phyloP scores from a whole-genome alignment of 441 rosid genomes.

The Pelargonium cotyledonis region DNA sequence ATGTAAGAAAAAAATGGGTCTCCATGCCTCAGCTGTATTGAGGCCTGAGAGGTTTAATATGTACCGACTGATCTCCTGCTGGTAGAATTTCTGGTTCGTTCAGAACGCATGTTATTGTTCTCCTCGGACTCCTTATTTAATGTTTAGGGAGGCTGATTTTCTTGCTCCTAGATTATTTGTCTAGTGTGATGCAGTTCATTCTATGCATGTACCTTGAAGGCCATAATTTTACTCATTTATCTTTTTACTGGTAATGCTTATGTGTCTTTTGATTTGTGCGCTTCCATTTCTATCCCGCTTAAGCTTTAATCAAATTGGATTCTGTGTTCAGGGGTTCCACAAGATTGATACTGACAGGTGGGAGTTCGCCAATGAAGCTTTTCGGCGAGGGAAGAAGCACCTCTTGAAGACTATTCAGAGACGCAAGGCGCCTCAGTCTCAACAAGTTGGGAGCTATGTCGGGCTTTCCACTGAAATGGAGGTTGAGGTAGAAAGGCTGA shows the following conservation, averaged over 20 bases:
- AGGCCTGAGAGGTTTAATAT: background rate
- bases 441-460: slow-evolving; percentile 38
- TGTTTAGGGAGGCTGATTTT: too few relatives aligned
- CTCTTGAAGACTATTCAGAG: slow-evolving; percentile 74
- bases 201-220: background rate
- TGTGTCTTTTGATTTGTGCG: background rate
- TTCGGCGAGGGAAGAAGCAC: slow-evolving; percentile 66
- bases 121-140: too few relatives aligned
- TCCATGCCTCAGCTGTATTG: background rate
- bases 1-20: background rate
- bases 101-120: too few relatives aligned
- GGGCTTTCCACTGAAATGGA: slow-evolving; percentile 46
- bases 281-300: slow-evolving; percentile 8
- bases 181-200: background rate
- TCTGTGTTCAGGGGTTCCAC: slow-evolving; percentile 66
- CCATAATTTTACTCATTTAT: background rate
- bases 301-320: background rate
- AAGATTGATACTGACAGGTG: slow-evolving; percentile 75
- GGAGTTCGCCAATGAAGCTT: slow-evolving; percentile 87
- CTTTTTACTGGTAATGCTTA: background rate
- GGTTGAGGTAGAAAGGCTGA: slow-evolving; percentile 56
- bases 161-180: too few relatives aligned
- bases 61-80: background rate
- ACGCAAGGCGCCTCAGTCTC: slow-evolving; percentile 55
- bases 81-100: background rate